Conservation (phyloP, 257 asterid genomes). For the Ligustrum vulgare region DNA sequence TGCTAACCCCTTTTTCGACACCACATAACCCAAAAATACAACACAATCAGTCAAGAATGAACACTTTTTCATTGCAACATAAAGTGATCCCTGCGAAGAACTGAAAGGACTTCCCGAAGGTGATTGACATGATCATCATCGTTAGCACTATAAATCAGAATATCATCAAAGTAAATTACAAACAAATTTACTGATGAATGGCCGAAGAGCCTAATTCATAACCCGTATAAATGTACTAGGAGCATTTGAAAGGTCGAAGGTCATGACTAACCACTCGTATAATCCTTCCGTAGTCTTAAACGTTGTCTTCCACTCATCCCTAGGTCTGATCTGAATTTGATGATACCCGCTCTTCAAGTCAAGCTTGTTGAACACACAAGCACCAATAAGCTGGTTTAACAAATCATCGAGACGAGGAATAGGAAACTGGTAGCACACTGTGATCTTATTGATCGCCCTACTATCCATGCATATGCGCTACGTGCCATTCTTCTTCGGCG, state of each 20-base stretch:
- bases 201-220: background rate
- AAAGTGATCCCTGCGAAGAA: too few species aligned
- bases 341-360: background rate
- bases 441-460: too few species aligned
- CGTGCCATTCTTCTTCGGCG: too few species aligned
- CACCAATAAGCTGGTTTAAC: too few species aligned
- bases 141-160: background rate
- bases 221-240: conserved; percentile 3
- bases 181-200: background rate
- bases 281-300: background rate
- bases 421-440: too few species aligned
- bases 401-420: too few species aligned
- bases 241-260: conserved; percentile 4
- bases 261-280: conserved; percentile 18
- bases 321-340: background rate
- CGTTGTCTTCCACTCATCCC: conserved; percentile 15
- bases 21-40: too few species aligned
- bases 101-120: background rate
- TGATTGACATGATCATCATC: background rate
- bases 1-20: background rate
- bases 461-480: too few species aligned
- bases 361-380: too few species aligned
- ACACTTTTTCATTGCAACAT: too few species aligned
- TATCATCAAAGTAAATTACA: conserved; percentile 19
- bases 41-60: too few species aligned